Base-by-base conservation (phyloP, 176 grass and related monocot species). In the Aegilops speltoides region DNA sequence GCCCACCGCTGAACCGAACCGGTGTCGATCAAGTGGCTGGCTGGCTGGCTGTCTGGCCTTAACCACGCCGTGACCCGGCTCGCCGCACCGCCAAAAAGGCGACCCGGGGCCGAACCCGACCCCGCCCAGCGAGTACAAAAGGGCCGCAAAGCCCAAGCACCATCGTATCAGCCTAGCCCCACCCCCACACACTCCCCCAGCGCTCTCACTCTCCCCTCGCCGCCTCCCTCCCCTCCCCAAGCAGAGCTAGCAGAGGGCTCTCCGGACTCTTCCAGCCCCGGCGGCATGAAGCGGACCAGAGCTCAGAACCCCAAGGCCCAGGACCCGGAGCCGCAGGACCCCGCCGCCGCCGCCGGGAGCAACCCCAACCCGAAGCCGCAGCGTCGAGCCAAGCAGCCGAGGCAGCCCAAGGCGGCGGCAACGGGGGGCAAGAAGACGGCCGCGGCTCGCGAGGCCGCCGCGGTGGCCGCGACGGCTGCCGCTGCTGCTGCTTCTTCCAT, bases 211-310 rank as follows among this genome's bases (percentile, higher is more conserved):
- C 64, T 64, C 61, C 61, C 10, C 26, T 26, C 61, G 9, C 62
- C 25, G 2, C 10, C 61, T 4, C 3, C 41, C 61, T 4, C 10
- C 41, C 2, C 38, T 33, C 2, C 11, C n/a, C n/a, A n/a, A 50
- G 14, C 46, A 50, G 46, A 50, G 46, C 14, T 15, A 40, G 54
- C 48, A 20, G 46, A 46, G 46, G 45, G 45, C 45, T 48, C 45
- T 4, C 45, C 45, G 45, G 46, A 48, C 43, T 6, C 36, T 37
- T 33, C 31, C 16, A 3, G 10, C n/a, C 3, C 0, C 10, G 28
- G 4, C 36, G 45, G 8, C 72, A 95, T 92, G 93, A 95, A 95
- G 76, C 90, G 93, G 20, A 86, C 81, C 9, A 79, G 90, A 15
- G 90, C 85, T 72, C 84, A 87, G 68, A 79, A 62, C 22, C 71